A percentile compares a stretch with the other conserved stretches of the same genome.
Evolutionary conservation across 495 filamentous ascomycete species (phyloP).

Genomic region (Aspergillus cristatus): DNA sequence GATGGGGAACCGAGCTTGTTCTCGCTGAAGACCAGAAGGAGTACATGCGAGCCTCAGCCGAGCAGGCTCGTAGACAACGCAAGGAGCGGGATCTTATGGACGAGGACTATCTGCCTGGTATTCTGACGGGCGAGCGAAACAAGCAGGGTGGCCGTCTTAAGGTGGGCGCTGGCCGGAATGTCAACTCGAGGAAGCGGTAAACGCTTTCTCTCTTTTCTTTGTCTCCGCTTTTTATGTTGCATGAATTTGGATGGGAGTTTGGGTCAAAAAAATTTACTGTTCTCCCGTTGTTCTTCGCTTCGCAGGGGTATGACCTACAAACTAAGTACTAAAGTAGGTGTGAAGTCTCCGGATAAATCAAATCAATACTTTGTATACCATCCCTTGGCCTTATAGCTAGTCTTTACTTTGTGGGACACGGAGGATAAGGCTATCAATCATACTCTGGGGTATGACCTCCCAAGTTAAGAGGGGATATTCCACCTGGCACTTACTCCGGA

Average conservation of each 20-base stretch:
- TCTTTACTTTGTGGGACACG: too few relatives aligned
- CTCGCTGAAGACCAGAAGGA: constrained; percentile 96
- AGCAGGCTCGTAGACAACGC: constrained; percentile 52
- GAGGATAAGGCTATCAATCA: too few relatives aligned
- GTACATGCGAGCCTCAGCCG: constrained; percentile 54
- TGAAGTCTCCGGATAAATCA: too few relatives aligned
- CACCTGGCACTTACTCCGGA: too few relatives aligned
- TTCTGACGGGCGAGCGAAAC: constrained; percentile 69
- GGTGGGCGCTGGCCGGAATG: constrained; percentile 76
- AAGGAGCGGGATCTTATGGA: constrained; percentile 81
- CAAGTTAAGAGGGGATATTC: too few relatives aligned
- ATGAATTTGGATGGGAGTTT: constrained; percentile 24
- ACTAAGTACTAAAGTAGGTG: too few relatives aligned
- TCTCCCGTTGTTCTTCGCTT: constrained; percentile 8
- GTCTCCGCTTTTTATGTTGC: constrained; percentile 19
- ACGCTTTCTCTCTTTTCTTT: constrained; percentile 6
- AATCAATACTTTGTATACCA: too few relatives aligned
- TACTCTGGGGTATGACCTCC: too few relatives aligned
- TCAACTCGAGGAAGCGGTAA: constrained; percentile 72
- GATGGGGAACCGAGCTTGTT: constrained; percentile 76
- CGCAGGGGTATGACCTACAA: constrained; percentile 6
- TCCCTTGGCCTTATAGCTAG: constrained; percentile 1
- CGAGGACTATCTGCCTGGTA: constrained; percentile 80
- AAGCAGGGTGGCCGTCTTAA: constrained; percentile 55
- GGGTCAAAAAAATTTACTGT: constrained; percentile 20